phyloP scores from a whole-genome alignment of 805 yeast species.

The Ogataea zsoltii region DNA sequence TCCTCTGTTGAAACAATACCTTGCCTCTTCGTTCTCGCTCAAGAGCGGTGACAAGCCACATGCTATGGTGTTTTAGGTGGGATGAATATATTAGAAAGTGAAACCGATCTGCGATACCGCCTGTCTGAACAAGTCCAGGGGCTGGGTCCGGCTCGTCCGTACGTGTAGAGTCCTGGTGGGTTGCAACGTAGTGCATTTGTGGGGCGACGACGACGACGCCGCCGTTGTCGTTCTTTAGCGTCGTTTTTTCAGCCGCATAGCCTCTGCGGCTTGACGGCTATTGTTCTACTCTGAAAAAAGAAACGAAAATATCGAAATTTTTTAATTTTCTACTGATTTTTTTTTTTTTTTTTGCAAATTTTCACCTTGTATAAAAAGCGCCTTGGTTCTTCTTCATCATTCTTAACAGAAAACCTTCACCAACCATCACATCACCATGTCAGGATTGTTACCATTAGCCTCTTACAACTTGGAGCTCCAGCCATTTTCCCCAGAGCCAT shows the following conservation, averaged over 20 bases:
- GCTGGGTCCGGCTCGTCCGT: no score
- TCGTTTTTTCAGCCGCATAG: no score
- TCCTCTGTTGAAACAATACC: conserved; percentile 95
- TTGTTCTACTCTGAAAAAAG: background rate
- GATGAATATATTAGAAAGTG: background rate
- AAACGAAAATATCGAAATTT: background rate
- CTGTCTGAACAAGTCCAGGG: no score
- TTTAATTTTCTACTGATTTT: background rate
- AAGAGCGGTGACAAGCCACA: conserved; percentile 99
- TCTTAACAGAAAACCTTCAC: background rate
- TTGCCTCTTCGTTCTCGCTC: conserved; percentile 92
- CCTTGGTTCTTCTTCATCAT: background rate
- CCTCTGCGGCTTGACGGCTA: no score
- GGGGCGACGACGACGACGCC: no score
- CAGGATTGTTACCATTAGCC: conserved; percentile 78
- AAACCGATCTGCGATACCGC: background rate
- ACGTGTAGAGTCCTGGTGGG: no score
- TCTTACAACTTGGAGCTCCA: conserved; percentile 80
- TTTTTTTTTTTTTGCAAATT: background rate
- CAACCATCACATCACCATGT: conserved; percentile 42
- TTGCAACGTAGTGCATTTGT: no score
- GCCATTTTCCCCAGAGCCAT: conserved; percentile 88
- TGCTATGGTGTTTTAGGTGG: conserved; percentile 86
- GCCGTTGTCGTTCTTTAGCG: no score
- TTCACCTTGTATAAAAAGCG: background rate